Evolutionary conservation across 108 stramenopile genomes (phyloP).

Genomic region (Parmales sp.): DNA sequence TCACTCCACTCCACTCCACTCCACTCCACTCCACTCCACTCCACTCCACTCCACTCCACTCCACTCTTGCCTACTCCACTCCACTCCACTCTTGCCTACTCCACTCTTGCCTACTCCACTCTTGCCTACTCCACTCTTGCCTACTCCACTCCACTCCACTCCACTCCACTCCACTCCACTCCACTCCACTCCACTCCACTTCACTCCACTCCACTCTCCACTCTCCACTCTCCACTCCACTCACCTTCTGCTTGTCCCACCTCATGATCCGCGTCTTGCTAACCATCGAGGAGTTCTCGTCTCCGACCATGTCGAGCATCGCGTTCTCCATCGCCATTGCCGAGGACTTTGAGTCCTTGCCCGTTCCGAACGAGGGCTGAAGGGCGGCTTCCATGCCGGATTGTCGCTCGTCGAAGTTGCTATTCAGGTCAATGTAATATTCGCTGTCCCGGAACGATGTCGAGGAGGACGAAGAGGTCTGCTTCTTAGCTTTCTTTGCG

Average conservation of each 20-base stretch:
- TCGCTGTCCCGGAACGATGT: slow-evolving; percentile 64
- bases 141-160: background rate
- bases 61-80: too few relatives aligned
- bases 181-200: background rate
- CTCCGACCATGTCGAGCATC: slow-evolving; percentile 89
- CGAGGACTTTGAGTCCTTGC: slow-evolving; percentile 36
- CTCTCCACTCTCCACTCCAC: slow-evolving; percentile 56
- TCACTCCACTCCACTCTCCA: slow-evolving; percentile 3
- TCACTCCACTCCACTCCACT: slow-evolving; percentile 2
- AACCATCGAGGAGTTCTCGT: slow-evolving; percentile 79
- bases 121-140: too few relatives aligned
- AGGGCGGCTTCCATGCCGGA: slow-evolving; percentile 70
- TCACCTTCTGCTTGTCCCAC: slow-evolving; percentile 92
- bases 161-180: background rate
- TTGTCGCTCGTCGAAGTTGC: slow-evolving; percentile 53
- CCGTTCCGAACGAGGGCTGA: slow-evolving; percentile 57
- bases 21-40: background rate
- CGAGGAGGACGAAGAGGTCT: background rate
- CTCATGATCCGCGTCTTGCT: slow-evolving; percentile 81
- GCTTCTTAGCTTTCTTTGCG: slow-evolving; percentile 27
- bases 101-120: too few relatives aligned
- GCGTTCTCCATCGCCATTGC: slow-evolving; percentile 57
- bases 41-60: too few relatives aligned
- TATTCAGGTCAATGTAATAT: slow-evolving; percentile 74
- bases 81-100: too few relatives aligned